Evolutionary conservation across 768 basidiomycete species (phyloP), one percentile per base, ranked within the genome.

Genomic region (Auricularia heimuer): DNA sequence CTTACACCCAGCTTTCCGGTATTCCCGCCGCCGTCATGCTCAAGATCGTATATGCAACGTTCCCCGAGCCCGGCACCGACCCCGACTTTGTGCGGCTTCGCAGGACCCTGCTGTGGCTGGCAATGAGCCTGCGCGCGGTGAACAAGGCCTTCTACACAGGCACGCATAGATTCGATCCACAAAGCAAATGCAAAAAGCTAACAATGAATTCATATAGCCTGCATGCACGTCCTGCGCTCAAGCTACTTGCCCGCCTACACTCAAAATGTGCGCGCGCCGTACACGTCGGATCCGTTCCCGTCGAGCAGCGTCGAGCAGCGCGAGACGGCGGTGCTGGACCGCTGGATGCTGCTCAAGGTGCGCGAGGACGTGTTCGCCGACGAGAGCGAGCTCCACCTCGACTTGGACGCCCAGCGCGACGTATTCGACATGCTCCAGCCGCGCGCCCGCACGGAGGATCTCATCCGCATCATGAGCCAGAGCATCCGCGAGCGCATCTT

Each of bases 201-300:
- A 63, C 14, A 64, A 24, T 21, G 56, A 37, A 37, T 7, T 56
- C 35, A 39, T 3, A 33, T 36, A 86, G 88, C 89, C 12, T 89
- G 83, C 74, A 92, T 91, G 90, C 85, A 92, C 69, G 82, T 92
- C 66, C 80, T 94, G 3, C 83, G 92, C 44, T 88, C 87, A 0
- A 84, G 85, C 0, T 92, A 91, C 73, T 77, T 93, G 54, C 82
- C 85, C 4, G 76, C 82, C 0, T 94, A 93, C 71, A 75, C 76
- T 29, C 76, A 79, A 16, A 80, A 87, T 58, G 79, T 94, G 66
- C 83, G 85, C 33, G 71, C 79, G 0, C 88, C 88, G 0, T 92
- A 92, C 74, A 78, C 87, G 3, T 87, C 87, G 56, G 89, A 94
- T 68, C 90, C 91, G 0, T 93, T 92, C 75, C 90, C 89, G 0